Evolutionary conservation across 2,329 filamentous ascomycete genomes (phyloP).

Genomic region (Colletotrichum camelliae): DNA sequence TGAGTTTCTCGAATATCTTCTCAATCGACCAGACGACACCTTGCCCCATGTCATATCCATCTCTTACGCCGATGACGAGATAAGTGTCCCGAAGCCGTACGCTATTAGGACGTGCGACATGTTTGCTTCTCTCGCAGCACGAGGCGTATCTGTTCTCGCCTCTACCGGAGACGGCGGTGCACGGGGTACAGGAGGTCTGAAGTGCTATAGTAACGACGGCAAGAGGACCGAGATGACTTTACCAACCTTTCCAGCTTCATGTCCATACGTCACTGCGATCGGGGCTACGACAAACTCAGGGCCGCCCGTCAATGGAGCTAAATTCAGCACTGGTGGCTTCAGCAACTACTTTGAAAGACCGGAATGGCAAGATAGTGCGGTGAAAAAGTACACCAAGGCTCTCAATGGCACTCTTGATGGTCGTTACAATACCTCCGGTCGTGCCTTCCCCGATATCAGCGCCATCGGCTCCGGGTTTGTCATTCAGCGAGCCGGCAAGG

Average conservation of each 20-base stretch:
- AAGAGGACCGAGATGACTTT: constrained; percentile 59
- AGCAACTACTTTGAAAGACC: constrained; percentile 54
- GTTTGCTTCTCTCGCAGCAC: constrained; percentile 57
- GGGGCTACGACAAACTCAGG: constrained; percentile 57
- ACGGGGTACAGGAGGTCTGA: constrained; percentile 49
- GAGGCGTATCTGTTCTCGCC: constrained; percentile 57
- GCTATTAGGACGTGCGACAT: constrained; percentile 57
- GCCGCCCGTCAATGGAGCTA: constrained; percentile 44
- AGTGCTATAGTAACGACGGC: constrained; percentile 65
- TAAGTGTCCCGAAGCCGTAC: constrained; percentile 56
- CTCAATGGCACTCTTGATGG: constrained; percentile 48
- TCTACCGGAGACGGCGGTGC: constrained; percentile 58
- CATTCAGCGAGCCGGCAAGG: constrained; percentile 34
- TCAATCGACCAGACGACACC: constrained; percentile 45
- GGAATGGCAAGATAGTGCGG: constrained; percentile 48
- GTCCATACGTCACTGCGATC: constrained; percentile 71
- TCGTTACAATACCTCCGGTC: constrained; percentile 49
- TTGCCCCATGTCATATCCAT: constrained; percentile 63
- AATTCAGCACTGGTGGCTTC: constrained; percentile 58
- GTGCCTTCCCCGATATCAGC: constrained; percentile 57
- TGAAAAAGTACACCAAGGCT: constrained; percentile 43
- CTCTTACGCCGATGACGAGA: constrained; percentile 65
- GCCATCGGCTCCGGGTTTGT: constrained; percentile 64
- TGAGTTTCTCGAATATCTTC: constrained; percentile 56
- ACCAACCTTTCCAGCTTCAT: constrained; percentile 69